Base-by-base conservation (phyloP, 2,329 filamentous ascomycete species). In the Fusarium nurragi region DNA sequence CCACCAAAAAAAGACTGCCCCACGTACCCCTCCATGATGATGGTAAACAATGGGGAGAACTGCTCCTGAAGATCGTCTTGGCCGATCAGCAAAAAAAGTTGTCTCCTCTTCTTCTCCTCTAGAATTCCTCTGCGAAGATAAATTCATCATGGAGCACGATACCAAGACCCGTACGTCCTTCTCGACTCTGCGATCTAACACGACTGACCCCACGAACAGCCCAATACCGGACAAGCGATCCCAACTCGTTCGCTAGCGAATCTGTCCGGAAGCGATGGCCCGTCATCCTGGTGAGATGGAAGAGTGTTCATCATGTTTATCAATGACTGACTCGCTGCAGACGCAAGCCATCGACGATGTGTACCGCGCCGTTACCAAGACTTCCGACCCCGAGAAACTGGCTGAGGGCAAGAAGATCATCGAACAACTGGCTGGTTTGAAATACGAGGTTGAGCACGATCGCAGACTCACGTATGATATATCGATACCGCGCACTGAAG, bases 361-460 rank as follows among this genome's bases (percentile, higher is more conserved):
- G n/a, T 93, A 97, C 79, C 91, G 91, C 49, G 84, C 91, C 9
- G 85, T 90, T 5, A 81, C 82, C 30, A 79, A 82, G 56, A 81
- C 82, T 49, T 81, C 85, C 32, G 87, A 92, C 48, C 77, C 88
- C 11, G 84, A 87, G 58, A 90, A 90, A 74, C 78, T 83, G 30
- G 85, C 86, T 22, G 95, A 98, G 77, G 95, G 95, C 72, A 97
- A 97, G 82, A 83, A 81, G 70, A 93, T 99, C 60, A 85, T 97
- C 38, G 88, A 91, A 74, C 86, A 90, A 68, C 83, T 99, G 13
- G 90, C 90, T 6, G 86, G 84, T 67, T 84, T 99, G 71, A 99
- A 99, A 80, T 97, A 98, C 79, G 94, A 98, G 79, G 81, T 98
- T 40, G 92, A 97, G 76, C 95, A 99, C 75, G 89, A 97, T 77